phyloP scores from a whole-genome alignment of 192 early-diverging fungal species.

The Rhizophagus sp. region DNA sequence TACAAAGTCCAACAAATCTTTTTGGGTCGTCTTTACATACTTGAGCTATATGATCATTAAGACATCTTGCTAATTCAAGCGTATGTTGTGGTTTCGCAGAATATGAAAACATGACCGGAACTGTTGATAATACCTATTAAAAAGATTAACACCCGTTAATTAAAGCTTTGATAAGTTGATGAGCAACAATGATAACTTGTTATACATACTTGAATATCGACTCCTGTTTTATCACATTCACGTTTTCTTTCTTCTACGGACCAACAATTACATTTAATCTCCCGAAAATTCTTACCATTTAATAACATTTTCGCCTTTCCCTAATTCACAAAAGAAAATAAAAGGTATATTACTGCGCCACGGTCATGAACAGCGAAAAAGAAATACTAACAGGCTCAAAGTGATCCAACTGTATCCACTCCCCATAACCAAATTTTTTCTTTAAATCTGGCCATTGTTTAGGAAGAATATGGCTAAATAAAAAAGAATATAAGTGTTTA shows the following conservation, averaged over 20 bases:
- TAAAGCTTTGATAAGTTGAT: too few species aligned
- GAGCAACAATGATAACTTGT: background rate
- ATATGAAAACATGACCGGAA: constrained; percentile 67
- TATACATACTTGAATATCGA: constrained; percentile 56
- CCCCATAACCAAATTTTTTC: constrained; percentile 60
- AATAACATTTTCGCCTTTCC: constrained; percentile 67
- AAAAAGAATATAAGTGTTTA: background rate
- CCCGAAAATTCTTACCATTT: constrained; percentile 68
- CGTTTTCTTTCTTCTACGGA: constrained; percentile 58
- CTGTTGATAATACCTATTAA: constrained; percentile 60
- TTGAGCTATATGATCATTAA: constrained; percentile 62
- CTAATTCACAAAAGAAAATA: constrained; percentile 25
- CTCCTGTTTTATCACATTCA: constrained; percentile 52
- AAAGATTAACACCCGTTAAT: background rate
- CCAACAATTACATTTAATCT: constrained; percentile 73
- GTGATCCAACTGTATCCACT: constrained; percentile 50
- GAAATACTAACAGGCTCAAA: constrained; percentile 35
- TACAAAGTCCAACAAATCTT: constrained; percentile 63
- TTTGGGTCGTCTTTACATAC: constrained; percentile 59
- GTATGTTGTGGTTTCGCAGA: constrained; percentile 55
- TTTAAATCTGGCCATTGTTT: constrained; percentile 61
- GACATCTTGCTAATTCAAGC: constrained; percentile 53
- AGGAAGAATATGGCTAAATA: constrained; percentile 62
- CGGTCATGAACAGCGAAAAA: background rate
- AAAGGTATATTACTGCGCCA: background rate